phyloP scores from a whole-genome alignment of 768 basidiomycete species.

The Rhodosporidiobolus odoratus region DNA sequence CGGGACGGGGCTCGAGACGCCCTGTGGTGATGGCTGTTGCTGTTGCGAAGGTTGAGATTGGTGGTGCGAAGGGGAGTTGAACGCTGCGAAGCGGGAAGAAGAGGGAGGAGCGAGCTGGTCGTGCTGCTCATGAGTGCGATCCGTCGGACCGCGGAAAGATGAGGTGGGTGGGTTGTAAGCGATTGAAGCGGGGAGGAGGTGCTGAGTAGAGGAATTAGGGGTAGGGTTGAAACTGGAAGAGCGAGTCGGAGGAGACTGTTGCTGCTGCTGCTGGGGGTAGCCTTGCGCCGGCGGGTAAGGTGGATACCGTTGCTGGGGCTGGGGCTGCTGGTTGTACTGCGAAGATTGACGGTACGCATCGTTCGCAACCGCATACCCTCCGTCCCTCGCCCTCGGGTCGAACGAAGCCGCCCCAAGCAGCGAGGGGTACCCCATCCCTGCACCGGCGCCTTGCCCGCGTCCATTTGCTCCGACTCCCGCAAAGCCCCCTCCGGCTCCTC shows the following conservation, averaged over 20 bases:
- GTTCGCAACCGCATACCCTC: slow-evolving; percentile 16
- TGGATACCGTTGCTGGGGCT: neutral
- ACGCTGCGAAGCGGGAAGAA: neutral
- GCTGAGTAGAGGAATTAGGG: neutral
- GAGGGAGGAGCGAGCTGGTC: slow-evolving; percentile 1
- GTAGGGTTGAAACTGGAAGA: neutral
- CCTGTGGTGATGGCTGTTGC: neutral
- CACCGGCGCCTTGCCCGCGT: neutral
- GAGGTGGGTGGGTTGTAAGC: slow-evolving; percentile 6
- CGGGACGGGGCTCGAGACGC: neutral
- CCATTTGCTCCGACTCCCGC: slow-evolving; percentile 6
- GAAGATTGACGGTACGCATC: too few relatives aligned
- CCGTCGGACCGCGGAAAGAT: neutral
- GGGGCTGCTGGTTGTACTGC: neutral
- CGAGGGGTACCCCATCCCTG: neutral
- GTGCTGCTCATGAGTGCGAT: too few relatives aligned
- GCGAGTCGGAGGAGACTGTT: neutral
- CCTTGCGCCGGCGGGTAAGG: neutral
- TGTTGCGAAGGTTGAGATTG: neutral
- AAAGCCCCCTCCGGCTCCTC: neutral
- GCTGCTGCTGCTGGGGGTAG: neutral
- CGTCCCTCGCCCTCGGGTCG: slow-evolving; percentile 23
- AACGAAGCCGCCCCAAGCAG: neutral
- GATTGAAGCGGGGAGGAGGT: slow-evolving; percentile 1
- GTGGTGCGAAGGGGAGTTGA: neutral